These are phyloP conservation scores for Solanum pennellii DNA, from an alignment of 257 asterid species.

Conservation along the genomic window DNA sequence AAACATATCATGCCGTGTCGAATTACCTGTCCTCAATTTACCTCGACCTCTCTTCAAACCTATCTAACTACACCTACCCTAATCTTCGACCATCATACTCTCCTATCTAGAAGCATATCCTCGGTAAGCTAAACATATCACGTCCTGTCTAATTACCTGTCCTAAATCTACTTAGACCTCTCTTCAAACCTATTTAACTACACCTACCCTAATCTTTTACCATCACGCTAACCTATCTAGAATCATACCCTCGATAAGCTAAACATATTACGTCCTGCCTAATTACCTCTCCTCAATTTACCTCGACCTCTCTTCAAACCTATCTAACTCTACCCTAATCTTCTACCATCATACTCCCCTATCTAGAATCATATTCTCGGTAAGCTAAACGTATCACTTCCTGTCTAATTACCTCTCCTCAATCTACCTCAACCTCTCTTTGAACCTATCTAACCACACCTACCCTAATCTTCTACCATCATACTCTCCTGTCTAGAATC, in stretches of 20 bases:
- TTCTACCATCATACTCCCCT: not conserved
- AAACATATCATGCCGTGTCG: rapidly evolving
- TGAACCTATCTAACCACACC: not conserved
- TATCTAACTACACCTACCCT: not conserved
- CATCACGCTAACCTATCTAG: not conserved
- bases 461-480: not conserved
- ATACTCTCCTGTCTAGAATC: no score
- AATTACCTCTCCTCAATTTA: not conserved
- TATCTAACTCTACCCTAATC: not conserved
- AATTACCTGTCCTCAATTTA: not conserved
- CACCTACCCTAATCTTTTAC: not conserved
- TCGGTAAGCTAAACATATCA: no score
- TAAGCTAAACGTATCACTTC: not conserved
- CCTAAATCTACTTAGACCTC: not conserved
- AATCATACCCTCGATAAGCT: not conserved
- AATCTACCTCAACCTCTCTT: not conserved
- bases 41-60: not conserved
- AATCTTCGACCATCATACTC: not conserved
- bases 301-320: not conserved
- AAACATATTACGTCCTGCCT: not conserved
- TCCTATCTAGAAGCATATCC: no score
- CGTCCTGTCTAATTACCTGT: not conserved
- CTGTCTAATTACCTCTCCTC: not conserved
- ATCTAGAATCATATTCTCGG: not conserved
- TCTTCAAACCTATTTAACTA: not conserved